Percentiles rank a stretch among this genome's conserved stretches.
Evolutionary conservation across 441 rosid genomes (phyloP).

Genomic region (Biscutella laevigata): DNA sequence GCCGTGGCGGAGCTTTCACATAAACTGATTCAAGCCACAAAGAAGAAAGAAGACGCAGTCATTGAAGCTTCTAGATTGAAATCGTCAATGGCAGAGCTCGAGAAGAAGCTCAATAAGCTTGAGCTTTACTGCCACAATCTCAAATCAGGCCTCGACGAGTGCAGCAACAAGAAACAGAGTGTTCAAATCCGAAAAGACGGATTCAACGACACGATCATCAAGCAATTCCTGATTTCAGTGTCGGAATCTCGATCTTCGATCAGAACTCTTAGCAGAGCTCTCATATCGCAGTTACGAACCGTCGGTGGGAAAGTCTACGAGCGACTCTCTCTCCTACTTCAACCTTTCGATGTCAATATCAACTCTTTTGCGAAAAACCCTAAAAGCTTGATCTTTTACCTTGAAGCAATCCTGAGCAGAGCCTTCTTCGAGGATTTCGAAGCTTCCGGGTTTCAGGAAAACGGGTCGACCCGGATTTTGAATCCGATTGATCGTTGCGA

Average conservation of each 20-base stretch:
- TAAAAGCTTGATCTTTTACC: constrained; percentile 48
- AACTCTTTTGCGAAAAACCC: constrained; percentile 55
- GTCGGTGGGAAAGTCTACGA: constrained; percentile 64
- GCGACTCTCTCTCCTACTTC: constrained; percentile 54
- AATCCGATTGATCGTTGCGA: constrained; percentile 79
- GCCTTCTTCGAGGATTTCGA: constrained; percentile 90
- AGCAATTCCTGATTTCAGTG: constrained; percentile 57
- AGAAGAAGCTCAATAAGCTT: constrained; percentile 83
- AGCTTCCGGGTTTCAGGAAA: constrained; percentile 56
- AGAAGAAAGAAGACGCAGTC: constrained; percentile 77
- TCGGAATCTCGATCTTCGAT: constrained; percentile 75
- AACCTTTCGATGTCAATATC: constrained; percentile 64
- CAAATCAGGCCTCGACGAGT: constrained; percentile 73
- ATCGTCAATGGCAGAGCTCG: constrained; percentile 77
- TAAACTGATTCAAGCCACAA: constrained; percentile 67
- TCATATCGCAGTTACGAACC: constrained; percentile 57
- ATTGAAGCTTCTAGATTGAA: constrained; percentile 73
- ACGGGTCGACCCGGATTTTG: constrained; percentile 42
- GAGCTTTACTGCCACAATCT: constrained; percentile 74
- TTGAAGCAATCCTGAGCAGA: constrained; percentile 66
- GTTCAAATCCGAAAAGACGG: constrained; percentile 18
- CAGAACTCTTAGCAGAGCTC: constrained; percentile 56
- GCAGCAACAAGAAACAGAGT: constrained; percentile 33
- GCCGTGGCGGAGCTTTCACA: constrained; percentile 80
- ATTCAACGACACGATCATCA: constrained; percentile 47